phyloP scores from a whole-genome alignment of 768 basidiomycete species.

The Hypholoma sublateritium region DNA sequence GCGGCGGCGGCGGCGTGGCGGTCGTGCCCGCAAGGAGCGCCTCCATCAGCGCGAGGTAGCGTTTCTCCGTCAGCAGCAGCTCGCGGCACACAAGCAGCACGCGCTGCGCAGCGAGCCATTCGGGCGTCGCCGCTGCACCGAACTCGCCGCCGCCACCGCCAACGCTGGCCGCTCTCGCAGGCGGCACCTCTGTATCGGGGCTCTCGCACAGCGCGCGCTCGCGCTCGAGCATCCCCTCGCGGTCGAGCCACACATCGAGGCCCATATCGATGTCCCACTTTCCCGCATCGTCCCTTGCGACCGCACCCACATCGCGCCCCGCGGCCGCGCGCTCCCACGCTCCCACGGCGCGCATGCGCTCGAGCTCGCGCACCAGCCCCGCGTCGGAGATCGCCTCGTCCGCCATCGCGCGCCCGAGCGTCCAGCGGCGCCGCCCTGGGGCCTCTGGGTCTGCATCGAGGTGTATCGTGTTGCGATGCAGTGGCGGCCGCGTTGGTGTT shows the following conservation, averaged over 20 bases:
- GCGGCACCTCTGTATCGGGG: background rate
- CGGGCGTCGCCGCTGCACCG: constrained; percentile 1
- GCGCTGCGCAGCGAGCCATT: constrained; percentile 37
- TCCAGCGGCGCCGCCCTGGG: constrained; percentile 26
- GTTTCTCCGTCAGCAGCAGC: constrained; percentile 42
- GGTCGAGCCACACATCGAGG: constrained; percentile 12
- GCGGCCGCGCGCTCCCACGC: constrained; percentile 11
- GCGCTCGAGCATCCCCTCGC: background rate
- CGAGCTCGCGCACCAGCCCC: constrained; percentile 43
- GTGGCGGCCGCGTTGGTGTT: constrained; percentile 8
- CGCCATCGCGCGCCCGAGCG: constrained; percentile 48
- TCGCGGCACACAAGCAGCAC: constrained; percentile 41
- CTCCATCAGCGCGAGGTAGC: constrained; percentile 36
- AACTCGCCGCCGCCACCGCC: background rate
- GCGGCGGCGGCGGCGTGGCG: constrained; percentile 46
- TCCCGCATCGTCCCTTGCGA: constrained; percentile 1
- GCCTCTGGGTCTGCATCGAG: constrained; percentile 4
- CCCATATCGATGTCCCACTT: constrained; percentile 8
- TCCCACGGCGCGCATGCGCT: constrained; percentile 32
- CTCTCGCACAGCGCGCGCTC: background rate
- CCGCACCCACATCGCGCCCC: background rate
- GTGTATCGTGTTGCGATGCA: constrained; percentile 4
- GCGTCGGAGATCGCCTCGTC: constrained; percentile 51
- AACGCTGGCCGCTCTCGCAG: no score
- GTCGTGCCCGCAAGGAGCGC: constrained; percentile 31